Conservation (phyloP, 2,329 filamentous ascomycete genomes). For the Mollisiaceae sp. region DNA sequence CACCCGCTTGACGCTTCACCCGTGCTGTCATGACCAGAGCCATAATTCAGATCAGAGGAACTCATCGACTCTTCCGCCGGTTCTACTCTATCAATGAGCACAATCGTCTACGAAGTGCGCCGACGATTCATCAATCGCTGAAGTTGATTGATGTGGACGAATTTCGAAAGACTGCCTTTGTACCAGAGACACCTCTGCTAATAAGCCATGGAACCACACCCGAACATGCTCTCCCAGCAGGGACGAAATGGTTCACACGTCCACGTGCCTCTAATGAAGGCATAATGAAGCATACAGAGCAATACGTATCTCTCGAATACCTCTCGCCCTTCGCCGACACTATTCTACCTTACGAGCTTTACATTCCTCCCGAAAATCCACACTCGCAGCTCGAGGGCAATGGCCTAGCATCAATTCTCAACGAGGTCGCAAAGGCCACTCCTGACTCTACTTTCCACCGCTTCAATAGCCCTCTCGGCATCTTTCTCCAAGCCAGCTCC, state of each 20-base stretch:
- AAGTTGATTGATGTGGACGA: conserved; percentile 43
- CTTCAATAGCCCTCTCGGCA: conserved; percentile 48
- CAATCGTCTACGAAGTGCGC: conserved; percentile 16
- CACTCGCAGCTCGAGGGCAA: background rate
- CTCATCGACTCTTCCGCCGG: background rate
- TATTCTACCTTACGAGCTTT: conserved; percentile 65
- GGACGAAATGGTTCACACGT: conserved; percentile 62
- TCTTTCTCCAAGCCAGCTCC: conserved; percentile 34
- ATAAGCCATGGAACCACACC: conserved; percentile 49
- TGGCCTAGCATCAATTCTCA: conserved; percentile 12
- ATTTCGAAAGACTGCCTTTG: conserved; percentile 61
- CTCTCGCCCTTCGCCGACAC: conserved; percentile 49
- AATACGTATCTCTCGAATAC: conserved; percentile 40
- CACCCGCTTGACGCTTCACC: background rate
- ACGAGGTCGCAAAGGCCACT: conserved; percentile 15
- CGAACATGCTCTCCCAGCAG: conserved; percentile 52
- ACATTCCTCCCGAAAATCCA: conserved; percentile 16
- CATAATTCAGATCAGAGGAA: conserved; percentile 4
- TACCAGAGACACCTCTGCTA: conserved; percentile 56
- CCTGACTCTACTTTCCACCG: conserved; percentile 48
- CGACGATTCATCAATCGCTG: conserved; percentile 27
- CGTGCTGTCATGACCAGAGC: conserved; percentile 11
- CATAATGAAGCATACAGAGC: background rate
- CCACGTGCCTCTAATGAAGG: background rate
- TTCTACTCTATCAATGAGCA: conserved; percentile 11